These are phyloP conservation scores for Dendrobium huoshanense DNA, from an alignment of 106 monocot species.

Conservation along the genomic window DNA sequence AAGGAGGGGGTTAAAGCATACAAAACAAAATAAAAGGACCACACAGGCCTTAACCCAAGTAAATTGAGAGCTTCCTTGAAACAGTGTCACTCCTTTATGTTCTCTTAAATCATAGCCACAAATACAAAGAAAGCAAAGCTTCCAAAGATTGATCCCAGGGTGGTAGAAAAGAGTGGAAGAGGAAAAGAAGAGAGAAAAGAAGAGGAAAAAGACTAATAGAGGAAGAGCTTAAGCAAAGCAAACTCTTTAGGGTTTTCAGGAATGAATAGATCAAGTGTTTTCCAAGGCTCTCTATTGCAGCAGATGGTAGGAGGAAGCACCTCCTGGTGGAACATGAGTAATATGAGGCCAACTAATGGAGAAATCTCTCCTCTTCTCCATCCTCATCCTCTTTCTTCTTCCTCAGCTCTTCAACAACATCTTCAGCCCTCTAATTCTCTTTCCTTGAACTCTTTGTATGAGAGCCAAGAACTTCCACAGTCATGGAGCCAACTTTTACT, in stretches of 20 bases:
- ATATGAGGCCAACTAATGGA: conserved; percentile 13
- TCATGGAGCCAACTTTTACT: conserved; percentile 74
- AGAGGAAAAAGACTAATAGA: background rate
- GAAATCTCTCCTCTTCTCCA: conserved; percentile 22
- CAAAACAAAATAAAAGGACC: conserved; percentile 9
- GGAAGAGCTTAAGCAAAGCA: conserved; percentile 8
- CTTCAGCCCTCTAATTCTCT: conserved; percentile 18
- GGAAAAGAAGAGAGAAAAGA: background rate
- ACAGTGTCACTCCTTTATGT: background rate
- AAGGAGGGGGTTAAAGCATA: background rate
- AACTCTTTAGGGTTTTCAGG: background rate
- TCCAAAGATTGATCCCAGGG: conserved; percentile 2
- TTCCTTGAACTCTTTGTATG: conserved; percentile 18
- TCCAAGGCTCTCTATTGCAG: conserved; percentile 43
- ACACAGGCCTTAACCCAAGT: background rate
- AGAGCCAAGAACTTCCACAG: conserved; percentile 41
- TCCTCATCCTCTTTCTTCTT: conserved; percentile 14
- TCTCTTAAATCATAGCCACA: conserved; percentile 16
- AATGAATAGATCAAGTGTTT: conserved; percentile 45
- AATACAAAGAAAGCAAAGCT: conserved; percentile 12
- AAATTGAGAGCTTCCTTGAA: conserved; percentile 10
- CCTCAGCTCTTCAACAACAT: conserved; percentile 20
- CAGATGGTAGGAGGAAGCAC: conserved; percentile 48
- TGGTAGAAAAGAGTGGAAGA: background rate
- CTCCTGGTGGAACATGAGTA: conserved; percentile 53